These are phyloP conservation scores for Thraustochytrium sp. DNA, from an alignment of 352 stramenopile species.

Conservation along the genomic window DNA sequence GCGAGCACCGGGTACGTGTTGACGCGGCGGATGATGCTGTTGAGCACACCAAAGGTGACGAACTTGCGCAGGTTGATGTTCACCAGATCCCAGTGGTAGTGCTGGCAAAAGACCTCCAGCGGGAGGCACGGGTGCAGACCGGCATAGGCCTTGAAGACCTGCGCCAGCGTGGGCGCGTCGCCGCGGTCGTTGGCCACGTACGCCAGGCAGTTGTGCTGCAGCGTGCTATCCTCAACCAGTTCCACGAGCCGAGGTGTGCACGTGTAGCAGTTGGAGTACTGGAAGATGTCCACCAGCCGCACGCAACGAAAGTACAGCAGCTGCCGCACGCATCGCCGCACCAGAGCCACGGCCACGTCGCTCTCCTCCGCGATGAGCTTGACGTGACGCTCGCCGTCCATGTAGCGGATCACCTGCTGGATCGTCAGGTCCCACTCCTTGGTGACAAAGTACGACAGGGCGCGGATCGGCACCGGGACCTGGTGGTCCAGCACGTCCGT, in stretches of 20 bases:
- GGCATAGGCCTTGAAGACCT: slow-evolving; percentile 43
- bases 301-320: slow-evolving; percentile 48
- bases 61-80: slow-evolving; percentile 43
- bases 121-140: slow-evolving; percentile 18
- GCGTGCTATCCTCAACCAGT: background rate
- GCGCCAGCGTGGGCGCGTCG: background rate
- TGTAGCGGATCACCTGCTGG: slow-evolving; percentile 45
- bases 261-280: slow-evolving; percentile 48
- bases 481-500: slow-evolving; percentile 7
- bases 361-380: slow-evolving; percentile 42
- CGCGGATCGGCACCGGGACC: slow-evolving; percentile 42
- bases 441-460: slow-evolving; percentile 31
- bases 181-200: slow-evolving; percentile 29
- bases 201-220: slow-evolving; percentile 29
- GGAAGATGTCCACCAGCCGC: slow-evolving; percentile 48
- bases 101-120: slow-evolving; percentile 45
- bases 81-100: background rate
- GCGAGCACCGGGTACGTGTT: background rate
- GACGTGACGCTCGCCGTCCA: slow-evolving; percentile 46
- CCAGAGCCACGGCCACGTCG: slow-evolving; percentile 45
- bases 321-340: slow-evolving; percentile 42
- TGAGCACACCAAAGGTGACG: slow-evolving; percentile 46
- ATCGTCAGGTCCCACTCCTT: slow-evolving; percentile 47
- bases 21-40: slow-evolving; percentile 45
- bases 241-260: slow-evolving; percentile 23